Conservation (phyloP, 257 asterid genomes). For the Solanum sejunctum region DNA sequence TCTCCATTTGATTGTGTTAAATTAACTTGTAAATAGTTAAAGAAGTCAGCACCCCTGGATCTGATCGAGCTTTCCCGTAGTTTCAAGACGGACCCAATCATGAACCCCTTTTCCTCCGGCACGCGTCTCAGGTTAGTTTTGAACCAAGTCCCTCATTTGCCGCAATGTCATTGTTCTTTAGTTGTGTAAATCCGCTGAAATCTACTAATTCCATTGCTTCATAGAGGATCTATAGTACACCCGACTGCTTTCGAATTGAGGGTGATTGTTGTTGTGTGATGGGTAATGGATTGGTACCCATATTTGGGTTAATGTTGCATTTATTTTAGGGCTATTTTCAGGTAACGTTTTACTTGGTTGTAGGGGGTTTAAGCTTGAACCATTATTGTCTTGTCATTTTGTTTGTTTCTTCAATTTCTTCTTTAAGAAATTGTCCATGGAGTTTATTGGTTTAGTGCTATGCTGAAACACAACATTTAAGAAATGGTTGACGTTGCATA, state of each 20-base stretch:
- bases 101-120: slow-evolving; percentile 90
- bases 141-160: not conserved
- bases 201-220: not conserved
- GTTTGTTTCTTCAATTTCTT: not conserved
- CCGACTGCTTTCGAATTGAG: not conserved
- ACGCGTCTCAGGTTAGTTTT: slow-evolving; percentile 65
- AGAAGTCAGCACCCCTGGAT: slow-evolving; percentile 34
- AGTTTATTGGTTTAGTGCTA: not conserved
- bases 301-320: not conserved
- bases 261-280: not conserved
- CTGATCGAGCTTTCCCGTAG: slow-evolving; percentile 59
- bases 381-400: not conserved
- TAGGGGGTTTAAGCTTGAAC: not conserved
- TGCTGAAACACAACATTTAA: not conserved
- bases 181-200: not conserved
- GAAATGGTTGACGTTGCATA: not conserved
- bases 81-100: slow-evolving; percentile 43
- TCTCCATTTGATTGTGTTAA: not conserved
- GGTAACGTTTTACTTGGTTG: not conserved
- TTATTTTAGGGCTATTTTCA: not conserved
- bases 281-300: not conserved
- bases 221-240: not conserved
- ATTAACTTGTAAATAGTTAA: not conserved
- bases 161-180: not conserved
- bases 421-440: not conserved